A percentile compares a stretch with the other conserved stretches of the same genome.
Evolutionary conservation across 2,329 filamentous ascomycete species (phyloP).

Genomic region (Botrytis paeoniae): DNA sequence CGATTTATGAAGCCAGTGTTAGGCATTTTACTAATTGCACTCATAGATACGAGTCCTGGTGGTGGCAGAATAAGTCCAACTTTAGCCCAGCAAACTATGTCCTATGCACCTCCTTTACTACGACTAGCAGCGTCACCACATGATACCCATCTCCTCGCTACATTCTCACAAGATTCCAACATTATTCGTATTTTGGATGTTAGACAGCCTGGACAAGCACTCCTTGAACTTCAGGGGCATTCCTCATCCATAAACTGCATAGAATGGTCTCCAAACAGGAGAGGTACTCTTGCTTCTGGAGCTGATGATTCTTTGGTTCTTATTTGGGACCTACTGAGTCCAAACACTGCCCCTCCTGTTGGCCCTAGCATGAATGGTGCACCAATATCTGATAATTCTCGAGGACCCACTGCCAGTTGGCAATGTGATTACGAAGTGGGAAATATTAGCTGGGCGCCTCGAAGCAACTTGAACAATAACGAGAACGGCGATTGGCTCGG

Average conservation of each 20-base stretch:
- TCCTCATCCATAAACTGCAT: slow-evolving; percentile 83
- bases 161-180: slow-evolving; percentile 90
- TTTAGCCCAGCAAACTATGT: slow-evolving; percentile 73
- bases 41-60: slow-evolving; percentile 46
- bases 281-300: slow-evolving; percentile 86
- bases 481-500: slow-evolving; percentile 82
- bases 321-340: slow-evolving; percentile 86
- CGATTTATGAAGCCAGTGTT: slow-evolving; percentile 26
- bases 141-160: slow-evolving; percentile 93
- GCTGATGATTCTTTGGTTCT: slow-evolving; percentile 89
- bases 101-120: slow-evolving; percentile 72
- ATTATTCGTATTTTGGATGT: slow-evolving; percentile 94
- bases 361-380: slow-evolving; percentile 48
- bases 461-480: slow-evolving; percentile 55
- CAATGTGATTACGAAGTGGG: slow-evolving; percentile 83
- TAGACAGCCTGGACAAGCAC: slow-evolving; percentile 89
- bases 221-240: slow-evolving; percentile 90
- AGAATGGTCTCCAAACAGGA: slow-evolving; percentile 87
- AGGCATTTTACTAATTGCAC: slow-evolving; percentile 22
- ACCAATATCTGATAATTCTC: slow-evolving; percentile 53
- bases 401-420: slow-evolving; percentile 73
- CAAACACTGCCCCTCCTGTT: slow-evolving; percentile 36
- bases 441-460: slow-evolving; percentile 82
- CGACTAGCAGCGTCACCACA: slow-evolving; percentile 88
- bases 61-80: slow-evolving; percentile 67